Evolutionary conservation across 164 flowering plant species (phyloP), one percentile per base, ranked within the genome.

Genomic region (Chimonanthus salicifolius): DNA sequence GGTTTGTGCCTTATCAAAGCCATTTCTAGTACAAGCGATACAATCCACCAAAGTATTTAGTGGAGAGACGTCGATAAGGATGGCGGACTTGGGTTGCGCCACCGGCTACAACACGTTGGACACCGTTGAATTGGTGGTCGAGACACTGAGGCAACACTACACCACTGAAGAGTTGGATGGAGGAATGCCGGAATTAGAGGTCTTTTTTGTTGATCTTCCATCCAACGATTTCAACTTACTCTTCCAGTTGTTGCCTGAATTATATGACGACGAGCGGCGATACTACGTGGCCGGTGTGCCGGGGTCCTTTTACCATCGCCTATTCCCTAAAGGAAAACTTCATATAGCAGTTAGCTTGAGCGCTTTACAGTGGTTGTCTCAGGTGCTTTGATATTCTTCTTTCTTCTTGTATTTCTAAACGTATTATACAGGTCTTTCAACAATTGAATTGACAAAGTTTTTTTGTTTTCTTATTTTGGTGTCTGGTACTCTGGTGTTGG

Each of bases 81-180:
- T 84, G 48, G 86, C 86, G 7, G 86, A 84, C 78, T 73, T 84
- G 72, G 86, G 86, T n/a, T 84, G 86, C 48, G 86, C 86, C 9
- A 84, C 86, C 1, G 86, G 86, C 33, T 78, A 78, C 83, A 84
- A 84, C 74, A 84, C 86, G 11, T 71, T 84, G 64, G 80, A 83
- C 62, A 82, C 86, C 4, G 63, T 84, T 0, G 83, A 84, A n/a
- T 69, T 80, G 62, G 74, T 84, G 3, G 83, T 82, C 3, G 79
- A 80, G 6, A 71, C 21, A 70, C 67, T 82, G 70, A 80, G 75
- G 49, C 47, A 44, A 5, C 70, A 80, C 16, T 80, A 71, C 33
- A 13, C 6, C 47, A 21, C 20, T 18, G 16, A 33, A 1, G 63
- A 65, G 21, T 78, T 71, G 58, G 69, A 51, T 44, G 81, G 72